Percentiles rank a stretch among this genome's conserved stretches.
Evolutionary conservation across 2,329 filamentous ascomycete species (phyloP).

Genomic region (Cladobotryum mycophilum): DNA sequence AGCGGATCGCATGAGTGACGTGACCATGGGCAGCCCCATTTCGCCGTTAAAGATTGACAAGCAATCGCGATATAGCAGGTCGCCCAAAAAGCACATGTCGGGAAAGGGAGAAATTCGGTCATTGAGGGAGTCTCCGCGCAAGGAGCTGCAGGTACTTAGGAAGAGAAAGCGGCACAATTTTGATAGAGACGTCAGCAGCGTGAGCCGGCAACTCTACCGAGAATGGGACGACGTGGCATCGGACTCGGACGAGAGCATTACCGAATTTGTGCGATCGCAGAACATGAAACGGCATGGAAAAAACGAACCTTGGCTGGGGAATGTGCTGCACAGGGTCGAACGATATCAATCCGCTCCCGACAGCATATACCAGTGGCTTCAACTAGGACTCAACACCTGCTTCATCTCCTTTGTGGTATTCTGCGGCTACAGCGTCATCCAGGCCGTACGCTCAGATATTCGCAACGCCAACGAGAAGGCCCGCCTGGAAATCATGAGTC

Average conservation of each 20-base stretch:
- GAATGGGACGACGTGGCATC: constrained; percentile 42
- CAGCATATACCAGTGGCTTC: constrained; percentile 53
- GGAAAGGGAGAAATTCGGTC: constrained; percentile 61
- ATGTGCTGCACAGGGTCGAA: constrained; percentile 45
- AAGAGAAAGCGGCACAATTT: constrained; percentile 48
- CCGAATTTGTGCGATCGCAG: constrained; percentile 1
- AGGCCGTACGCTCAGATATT: constrained; percentile 69
- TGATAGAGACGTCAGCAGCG: constrained; percentile 47
- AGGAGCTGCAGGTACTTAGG: constrained; percentile 30
- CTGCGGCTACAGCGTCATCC: constrained; percentile 62
- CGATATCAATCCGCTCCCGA: constrained; percentile 54
- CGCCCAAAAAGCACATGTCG: constrained; percentile 38
- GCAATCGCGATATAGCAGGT: constrained; percentile 38
- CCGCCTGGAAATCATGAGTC: constrained; percentile 60
- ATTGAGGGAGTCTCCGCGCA: constrained; percentile 30
- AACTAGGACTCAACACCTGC: constrained; percentile 57
- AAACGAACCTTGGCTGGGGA: constrained; percentile 30
- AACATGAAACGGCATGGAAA: constrained; percentile 9
- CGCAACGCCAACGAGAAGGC: constrained; percentile 63
- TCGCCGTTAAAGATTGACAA: constrained; percentile 43
- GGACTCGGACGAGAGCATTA: constrained; percentile 39
- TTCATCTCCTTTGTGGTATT: constrained; percentile 53
- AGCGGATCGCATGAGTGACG: constrained; percentile 38
- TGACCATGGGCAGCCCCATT: constrained; percentile 37
- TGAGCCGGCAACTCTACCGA: constrained; percentile 37